Percentiles rank a stretch among this genome's conserved stretches.
Evolutionary conservation across 768 basidiomycete genomes (phyloP).

Genomic region (Auriscalpium microsporum): DNA sequence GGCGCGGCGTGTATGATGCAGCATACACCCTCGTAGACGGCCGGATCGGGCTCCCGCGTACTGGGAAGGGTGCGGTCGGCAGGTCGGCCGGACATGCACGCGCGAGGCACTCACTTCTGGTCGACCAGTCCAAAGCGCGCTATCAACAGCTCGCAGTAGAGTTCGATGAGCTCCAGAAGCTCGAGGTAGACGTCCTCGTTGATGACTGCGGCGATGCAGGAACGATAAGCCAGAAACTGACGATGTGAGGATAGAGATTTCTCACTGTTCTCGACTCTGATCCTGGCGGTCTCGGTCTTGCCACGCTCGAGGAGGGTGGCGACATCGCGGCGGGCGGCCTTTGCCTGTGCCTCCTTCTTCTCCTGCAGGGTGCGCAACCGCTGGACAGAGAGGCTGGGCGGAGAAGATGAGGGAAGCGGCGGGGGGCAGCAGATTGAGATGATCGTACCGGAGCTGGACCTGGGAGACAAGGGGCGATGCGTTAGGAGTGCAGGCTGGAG

Average conservation of each 20-base stretch:
- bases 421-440: background rate
- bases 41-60: slow-evolving; percentile 78
- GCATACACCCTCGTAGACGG: slow-evolving; percentile 78
- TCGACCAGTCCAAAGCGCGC: slow-evolving; percentile 91
- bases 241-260: slow-evolving; percentile 13
- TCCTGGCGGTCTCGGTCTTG: slow-evolving; percentile 75
- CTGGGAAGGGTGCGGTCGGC: slow-evolving; percentile 26
- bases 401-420: slow-evolving; percentile 7
- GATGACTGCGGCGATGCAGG: slow-evolving; percentile 43
- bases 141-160: slow-evolving; percentile 90
- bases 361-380: slow-evolving; percentile 79
- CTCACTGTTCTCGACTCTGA: slow-evolving; percentile 77
- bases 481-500: background rate
- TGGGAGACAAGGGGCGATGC: slow-evolving; percentile 14
- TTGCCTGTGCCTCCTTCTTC: slow-evolving; percentile 86
- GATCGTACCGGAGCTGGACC: slow-evolving; percentile 41
- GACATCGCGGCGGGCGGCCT: slow-evolving; percentile 67
- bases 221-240: slow-evolving; percentile 2
- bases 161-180: slow-evolving; percentile 83
- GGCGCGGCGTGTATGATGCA: slow-evolving; percentile 88
- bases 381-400: slow-evolving; percentile 69
- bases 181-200: slow-evolving; percentile 82
- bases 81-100: background rate
- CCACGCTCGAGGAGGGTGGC: slow-evolving; percentile 70
- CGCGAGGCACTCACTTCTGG: slow-evolving; percentile 50